Evolutionary conservation across 208 protist genomes (phyloP).

Genomic region (Leishmania amazonensis): DNA sequence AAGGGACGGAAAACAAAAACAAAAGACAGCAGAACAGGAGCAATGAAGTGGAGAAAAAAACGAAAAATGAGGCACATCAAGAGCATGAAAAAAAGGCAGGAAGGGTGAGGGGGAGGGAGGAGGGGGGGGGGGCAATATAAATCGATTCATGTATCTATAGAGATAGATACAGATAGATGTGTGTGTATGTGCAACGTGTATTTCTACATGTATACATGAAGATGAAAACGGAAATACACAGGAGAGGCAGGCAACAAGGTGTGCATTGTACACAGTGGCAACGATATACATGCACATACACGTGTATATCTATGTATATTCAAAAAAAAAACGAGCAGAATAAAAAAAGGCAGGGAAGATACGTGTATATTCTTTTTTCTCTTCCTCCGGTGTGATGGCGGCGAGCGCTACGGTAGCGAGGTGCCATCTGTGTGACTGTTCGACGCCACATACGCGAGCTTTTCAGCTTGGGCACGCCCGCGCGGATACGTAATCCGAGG

Average conservation of each 20-base stretch:
- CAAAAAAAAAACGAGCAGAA: neutral
- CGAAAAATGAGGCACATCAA: no score
- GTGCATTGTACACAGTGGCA: no score
- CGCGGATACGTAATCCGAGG: no score
- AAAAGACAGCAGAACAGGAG: neutral
- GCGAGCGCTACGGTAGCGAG: no score
- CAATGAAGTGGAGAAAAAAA: neutral
- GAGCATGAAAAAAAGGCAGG: neutral
- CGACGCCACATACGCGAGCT: no score
- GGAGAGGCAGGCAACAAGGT: no score
- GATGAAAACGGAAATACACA: no score
- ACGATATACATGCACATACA: neutral
- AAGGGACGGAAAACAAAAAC: neutral
- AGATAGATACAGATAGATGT: neutral
- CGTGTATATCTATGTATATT: neutral
- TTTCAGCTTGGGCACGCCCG: no score
- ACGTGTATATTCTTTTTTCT: no score
- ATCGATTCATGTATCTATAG: neutral
- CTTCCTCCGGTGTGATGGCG: no score
- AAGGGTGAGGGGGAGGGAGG: neutral
- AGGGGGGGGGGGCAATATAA: neutral
- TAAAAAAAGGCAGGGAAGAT: neutral
- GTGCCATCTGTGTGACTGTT: no score
- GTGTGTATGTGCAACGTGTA: neutral
- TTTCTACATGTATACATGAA: neutral